A percentile compares a stretch with the other conserved stretches of the same genome.
Evolutionary conservation across 805 yeast species (phyloP).

Genomic region (Wickerhamiella allomyrinae): DNA sequence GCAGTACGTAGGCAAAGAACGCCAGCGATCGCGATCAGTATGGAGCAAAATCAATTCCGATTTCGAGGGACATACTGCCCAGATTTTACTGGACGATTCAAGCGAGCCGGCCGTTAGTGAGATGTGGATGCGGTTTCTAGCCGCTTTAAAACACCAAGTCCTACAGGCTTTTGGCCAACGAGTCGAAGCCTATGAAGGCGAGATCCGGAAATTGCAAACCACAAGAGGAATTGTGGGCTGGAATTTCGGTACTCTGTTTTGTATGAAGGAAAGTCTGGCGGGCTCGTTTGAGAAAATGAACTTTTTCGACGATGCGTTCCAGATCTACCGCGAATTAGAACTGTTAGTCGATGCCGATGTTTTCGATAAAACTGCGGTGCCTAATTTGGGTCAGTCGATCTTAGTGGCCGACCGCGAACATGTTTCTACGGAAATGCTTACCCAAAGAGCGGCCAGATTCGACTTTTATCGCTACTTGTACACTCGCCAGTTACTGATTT

Average conservation of each 20-base stretch:
- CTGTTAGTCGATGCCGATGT: slow-evolving; percentile 19
- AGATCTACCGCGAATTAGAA: slow-evolving; percentile 35
- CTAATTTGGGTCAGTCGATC: slow-evolving; percentile 4
- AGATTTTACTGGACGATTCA: slow-evolving; percentile 10
- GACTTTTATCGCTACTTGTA: slow-evolving; percentile 28
- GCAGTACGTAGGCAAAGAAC: slow-evolving; percentile 26
- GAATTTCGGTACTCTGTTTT: slow-evolving; percentile 33
- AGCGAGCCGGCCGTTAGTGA: slow-evolving; percentile 22
- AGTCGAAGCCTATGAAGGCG: slow-evolving; percentile 29
- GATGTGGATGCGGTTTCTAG: slow-evolving; percentile 34
- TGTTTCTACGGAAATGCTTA: slow-evolving; percentile 22
- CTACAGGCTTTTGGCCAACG: slow-evolving; percentile 40
- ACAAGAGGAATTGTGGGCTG: slow-evolving; percentile 28
- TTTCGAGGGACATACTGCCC: slow-evolving; percentile 18
- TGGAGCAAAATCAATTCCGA: slow-evolving; percentile 23
- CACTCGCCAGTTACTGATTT: slow-evolving; percentile 24
- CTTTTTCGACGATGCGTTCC: slow-evolving; percentile 46
- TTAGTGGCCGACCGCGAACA: slow-evolving; percentile 12
- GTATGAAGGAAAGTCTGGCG: slow-evolving; percentile 38
- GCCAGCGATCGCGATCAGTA: slow-evolving; percentile 9
- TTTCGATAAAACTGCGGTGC: slow-evolving; percentile 9
- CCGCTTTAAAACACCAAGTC: slow-evolving; percentile 35
- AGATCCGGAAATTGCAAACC: slow-evolving; percentile 27
- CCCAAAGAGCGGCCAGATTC: slow-evolving; percentile 25
- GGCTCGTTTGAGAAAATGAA: slow-evolving; percentile 39